Base-by-base conservation (phyloP, 2,329 filamentous ascomycete species). In the Arthrinium phaeospermum region DNA sequence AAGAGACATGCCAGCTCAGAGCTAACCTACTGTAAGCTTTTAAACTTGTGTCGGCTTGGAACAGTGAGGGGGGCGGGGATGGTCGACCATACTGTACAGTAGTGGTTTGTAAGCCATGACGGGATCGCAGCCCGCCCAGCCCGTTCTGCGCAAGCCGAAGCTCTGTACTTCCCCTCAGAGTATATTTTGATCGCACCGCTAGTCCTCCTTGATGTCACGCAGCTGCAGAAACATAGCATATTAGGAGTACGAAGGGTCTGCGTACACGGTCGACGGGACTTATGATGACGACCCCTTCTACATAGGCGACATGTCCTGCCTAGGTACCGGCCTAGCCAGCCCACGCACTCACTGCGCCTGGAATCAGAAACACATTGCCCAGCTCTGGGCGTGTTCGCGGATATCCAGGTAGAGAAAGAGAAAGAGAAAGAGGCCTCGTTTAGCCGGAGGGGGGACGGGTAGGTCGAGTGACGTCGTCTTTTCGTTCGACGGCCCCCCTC, bases 1-100 rank as follows among this genome's bases (percentile, higher is more conserved):
- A 49, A 46, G 16, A 68, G 67, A 49, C 67, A 69, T 49, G 67
- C 67, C 67, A 69, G 47, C 67, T 69, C 67, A 69, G 67, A 69
- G 45, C 67, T 69, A 49, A 45, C 5, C 45, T 14, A n/a, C n/a
- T n/a, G n/a, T n/a, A 30, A 30, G 27, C 27, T 30, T 30, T n/a
- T 41, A 3, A 41, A 41, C 34, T 64, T 13, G 57, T 27, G 7
- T 24, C 27, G 14, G 67, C 67, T 47, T 47, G 67, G 45, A 44
- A 46, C 64, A 68, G n/a, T 7, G 44, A n/a, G 30, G n/a, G 22
- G 22, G 37, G 24, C 13, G 4, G 37, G 64, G 37, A 67, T 27
- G 19, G 8, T 27, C 12, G 10, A 5, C 24, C 24, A 19, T 61
- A n/a, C n/a, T n/a, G n/a, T n/a, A n/a, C n/a, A n/a, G n/a, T n/a